phyloP scores from a whole-genome alignment of 208 protist species.

The Leishmania martiniquensis region DNA sequence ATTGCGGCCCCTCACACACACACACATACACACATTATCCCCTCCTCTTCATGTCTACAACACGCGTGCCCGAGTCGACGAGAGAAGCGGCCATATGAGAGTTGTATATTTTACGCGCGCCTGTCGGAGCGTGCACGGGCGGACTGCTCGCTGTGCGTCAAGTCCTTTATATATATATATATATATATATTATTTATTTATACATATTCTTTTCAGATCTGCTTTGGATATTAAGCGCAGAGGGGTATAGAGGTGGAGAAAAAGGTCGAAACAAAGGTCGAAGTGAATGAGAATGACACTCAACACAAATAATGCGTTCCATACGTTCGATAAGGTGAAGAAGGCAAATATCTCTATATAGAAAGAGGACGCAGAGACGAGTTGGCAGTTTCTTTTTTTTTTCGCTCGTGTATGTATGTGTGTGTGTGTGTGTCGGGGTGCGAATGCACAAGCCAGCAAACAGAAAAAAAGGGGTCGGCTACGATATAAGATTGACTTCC shows the following conservation, averaged over 20 bases:
- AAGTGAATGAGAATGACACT: not conserved
- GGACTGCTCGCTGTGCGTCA: too few relatives aligned
- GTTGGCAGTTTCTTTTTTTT: not conserved
- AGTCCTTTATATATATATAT: too few relatives aligned
- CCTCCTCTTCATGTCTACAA: not conserved
- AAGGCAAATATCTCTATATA: not conserved
- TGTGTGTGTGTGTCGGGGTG: not conserved
- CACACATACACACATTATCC: not conserved
- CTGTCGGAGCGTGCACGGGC: not conserved
- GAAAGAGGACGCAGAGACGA: not conserved
- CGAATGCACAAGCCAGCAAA: not conserved
- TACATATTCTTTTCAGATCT: too few relatives aligned
- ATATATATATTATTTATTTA: too few relatives aligned
- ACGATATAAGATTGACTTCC: not conserved
- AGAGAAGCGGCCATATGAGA: not conserved
- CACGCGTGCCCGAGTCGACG: not conserved
- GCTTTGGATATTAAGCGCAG: not conserved
- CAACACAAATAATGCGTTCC: not conserved
- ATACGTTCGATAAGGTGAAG: not conserved
- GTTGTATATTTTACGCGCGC: not conserved
- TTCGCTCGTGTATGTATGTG: too few relatives aligned
- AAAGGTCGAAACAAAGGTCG: not conserved
- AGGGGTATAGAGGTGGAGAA: not conserved
- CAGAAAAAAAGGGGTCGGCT: not conserved
- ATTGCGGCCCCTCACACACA: not conserved